A percentile compares a stretch with the other conserved stretches of the same genome.
These are phyloP conservation scores for Coix lacrymajobi DNA, from an alignment of 176 grass and related monocot genomes.

Conservation along the genomic window DNA sequence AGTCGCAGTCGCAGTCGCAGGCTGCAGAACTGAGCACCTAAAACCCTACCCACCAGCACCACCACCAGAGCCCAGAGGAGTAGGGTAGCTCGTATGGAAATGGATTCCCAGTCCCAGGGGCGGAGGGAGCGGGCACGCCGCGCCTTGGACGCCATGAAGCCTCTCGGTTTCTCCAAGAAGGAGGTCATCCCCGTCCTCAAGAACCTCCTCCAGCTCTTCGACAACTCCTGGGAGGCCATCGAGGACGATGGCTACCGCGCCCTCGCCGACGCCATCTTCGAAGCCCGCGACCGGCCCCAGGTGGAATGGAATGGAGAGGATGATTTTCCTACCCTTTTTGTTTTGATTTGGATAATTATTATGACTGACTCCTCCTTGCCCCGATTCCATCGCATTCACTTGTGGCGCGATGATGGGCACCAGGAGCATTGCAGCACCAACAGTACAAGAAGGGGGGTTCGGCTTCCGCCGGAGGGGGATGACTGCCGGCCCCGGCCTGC, in stretches of 20 bases:
- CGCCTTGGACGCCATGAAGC: slow-evolving; percentile 42
- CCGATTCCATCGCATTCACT: not conserved
- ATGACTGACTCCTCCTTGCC: not conserved
- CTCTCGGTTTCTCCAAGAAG: slow-evolving; percentile 47
- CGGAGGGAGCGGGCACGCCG: not conserved
- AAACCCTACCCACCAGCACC: too few relatives aligned
- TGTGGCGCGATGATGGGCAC: not conserved
- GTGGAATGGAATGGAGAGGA: not conserved
- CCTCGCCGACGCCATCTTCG: slow-evolving; percentile 52
- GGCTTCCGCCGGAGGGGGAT: not conserved
- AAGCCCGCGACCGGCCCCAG: slow-evolving; percentile 10
- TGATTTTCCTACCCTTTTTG: not conserved
- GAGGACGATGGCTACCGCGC: slow-evolving; percentile 66
- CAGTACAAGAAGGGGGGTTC: not conserved
- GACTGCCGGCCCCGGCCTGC: not conserved
- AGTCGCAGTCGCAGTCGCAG: too few relatives aligned
- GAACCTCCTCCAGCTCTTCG: slow-evolving; percentile 47
- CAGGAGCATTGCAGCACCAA: not conserved
- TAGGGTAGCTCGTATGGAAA: not conserved
- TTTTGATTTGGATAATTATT: not conserved
- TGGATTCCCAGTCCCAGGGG: not conserved
- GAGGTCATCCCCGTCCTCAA: slow-evolving; percentile 33
- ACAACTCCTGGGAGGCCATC: slow-evolving; percentile 63
- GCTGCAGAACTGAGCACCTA: too few relatives aligned
- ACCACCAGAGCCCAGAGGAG: too few relatives aligned